Percentiles rank a stretch among this genome's conserved stretches.
Conservation (phyloP, 768 basidiomycete genomes). For the Xerocomellus amylosporus region DNA sequence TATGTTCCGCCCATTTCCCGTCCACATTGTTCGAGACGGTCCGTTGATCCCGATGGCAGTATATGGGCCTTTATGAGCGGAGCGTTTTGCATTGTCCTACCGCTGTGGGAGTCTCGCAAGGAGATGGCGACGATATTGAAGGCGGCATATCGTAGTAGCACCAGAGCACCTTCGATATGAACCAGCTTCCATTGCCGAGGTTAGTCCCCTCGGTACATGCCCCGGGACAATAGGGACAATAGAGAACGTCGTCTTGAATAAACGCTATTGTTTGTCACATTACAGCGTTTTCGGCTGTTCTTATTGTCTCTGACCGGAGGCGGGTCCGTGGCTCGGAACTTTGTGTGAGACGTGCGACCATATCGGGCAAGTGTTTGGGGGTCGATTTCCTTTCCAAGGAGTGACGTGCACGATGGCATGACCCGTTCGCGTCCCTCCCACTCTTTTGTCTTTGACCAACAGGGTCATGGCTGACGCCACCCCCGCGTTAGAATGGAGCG, state of each 20-base stretch:
- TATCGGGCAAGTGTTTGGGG: slow-evolving; percentile 4
- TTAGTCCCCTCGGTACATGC: background rate
- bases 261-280: slow-evolving; percentile 17
- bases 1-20: slow-evolving; percentile 14
- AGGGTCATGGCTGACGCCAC: slow-evolving; percentile 12
- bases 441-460: slow-evolving; percentile 33
- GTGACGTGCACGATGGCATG: background rate
- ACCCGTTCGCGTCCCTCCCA: background rate
- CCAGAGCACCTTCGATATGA: background rate
- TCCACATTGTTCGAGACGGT: background rate
- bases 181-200: background rate
- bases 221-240: slow-evolving; percentile 28
- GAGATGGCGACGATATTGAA: slow-evolving; percentile 31
- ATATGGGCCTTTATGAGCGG: slow-evolving; percentile 38
- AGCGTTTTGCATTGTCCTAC: slow-evolving; percentile 37
- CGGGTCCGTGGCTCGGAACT: background rate
- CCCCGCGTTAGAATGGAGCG: slow-evolving; percentile 9
- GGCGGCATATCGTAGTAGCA: slow-evolving; percentile 9
- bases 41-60: slow-evolving; percentile 16
- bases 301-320: slow-evolving; percentile 27
- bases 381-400: slow-evolving; percentile 3
- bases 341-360: background rate
- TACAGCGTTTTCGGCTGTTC: slow-evolving; percentile 10
- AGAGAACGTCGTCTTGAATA: slow-evolving; percentile 10
- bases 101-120: slow-evolving; percentile 36